A percentile compares a stretch with the other conserved stretches of the same genome.
Conservation (phyloP, 1,284 basidiomycete genomes). For the Puccinia novopanici region DNA sequence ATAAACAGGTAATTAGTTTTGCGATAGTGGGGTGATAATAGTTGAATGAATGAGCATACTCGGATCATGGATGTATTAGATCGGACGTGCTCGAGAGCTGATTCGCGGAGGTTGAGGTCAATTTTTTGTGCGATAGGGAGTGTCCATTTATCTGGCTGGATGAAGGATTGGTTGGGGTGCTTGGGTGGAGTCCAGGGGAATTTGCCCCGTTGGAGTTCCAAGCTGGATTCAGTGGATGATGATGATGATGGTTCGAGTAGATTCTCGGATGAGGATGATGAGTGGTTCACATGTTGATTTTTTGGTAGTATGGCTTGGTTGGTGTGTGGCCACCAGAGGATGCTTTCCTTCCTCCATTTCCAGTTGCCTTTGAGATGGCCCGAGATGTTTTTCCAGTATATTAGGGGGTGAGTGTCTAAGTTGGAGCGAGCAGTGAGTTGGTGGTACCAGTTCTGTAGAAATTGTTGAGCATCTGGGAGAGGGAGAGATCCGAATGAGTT, state of each 20-base stretch:
- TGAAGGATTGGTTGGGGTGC: background rate
- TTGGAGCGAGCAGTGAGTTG: background rate
- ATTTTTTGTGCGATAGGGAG: background rate
- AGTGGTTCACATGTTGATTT: background rate
- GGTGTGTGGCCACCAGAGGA: constrained; percentile 6
- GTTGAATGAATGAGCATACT: background rate
- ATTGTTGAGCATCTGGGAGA: background rate
- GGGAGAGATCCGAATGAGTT: constrained; percentile 2
- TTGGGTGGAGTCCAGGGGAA: constrained; percentile 12
- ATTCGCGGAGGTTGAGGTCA: constrained; percentile 23
- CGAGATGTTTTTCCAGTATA: constrained; percentile 31
- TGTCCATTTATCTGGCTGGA: background rate
- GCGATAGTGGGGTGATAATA: background rate
- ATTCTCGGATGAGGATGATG: background rate
- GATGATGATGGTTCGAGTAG: background rate
- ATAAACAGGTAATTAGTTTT: background rate
- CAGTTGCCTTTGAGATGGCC: constrained; percentile 31
- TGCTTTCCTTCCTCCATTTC: constrained; percentile 20
- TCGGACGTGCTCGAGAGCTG: constrained; percentile 1
- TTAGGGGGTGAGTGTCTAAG: background rate
- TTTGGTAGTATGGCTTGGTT: background rate
- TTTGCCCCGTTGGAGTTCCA: background rate
- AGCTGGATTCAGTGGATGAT: too few species aligned
- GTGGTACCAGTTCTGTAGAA: background rate
- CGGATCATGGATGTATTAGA: constrained; percentile 24